Evolutionary conservation across 2,329 filamentous ascomycete species (phyloP).

Genomic region (Verticillium tricorpus): DNA sequence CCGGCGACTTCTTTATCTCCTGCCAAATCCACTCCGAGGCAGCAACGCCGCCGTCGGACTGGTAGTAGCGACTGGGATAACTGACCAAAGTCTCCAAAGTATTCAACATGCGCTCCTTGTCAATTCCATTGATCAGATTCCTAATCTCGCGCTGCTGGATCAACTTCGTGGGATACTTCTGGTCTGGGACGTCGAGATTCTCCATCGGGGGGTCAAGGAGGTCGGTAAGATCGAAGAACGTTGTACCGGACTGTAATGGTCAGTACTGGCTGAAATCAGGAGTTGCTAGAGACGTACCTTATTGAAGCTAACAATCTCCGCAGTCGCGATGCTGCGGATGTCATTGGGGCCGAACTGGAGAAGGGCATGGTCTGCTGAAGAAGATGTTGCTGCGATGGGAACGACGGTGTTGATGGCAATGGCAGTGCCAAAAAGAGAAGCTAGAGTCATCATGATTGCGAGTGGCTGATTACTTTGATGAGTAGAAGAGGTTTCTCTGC

Average conservation of each 20-base stretch:
- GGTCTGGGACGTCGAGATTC: background rate
- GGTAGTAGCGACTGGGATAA: slow-evolving; percentile 36
- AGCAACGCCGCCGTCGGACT: slow-evolving; percentile 31
- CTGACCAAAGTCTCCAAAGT: background rate
- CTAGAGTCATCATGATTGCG: no score
- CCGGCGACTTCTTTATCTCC: slow-evolving; percentile 29
- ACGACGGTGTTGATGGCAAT: background rate
- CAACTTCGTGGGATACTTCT: background rate
- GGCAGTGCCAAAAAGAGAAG: background rate
- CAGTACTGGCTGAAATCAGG: background rate
- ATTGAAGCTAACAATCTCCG: background rate
- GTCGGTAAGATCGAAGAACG: background rate
- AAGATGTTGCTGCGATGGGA: background rate
- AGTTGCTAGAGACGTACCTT: background rate
- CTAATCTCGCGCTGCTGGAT: background rate
- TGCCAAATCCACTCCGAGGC: slow-evolving; percentile 38
- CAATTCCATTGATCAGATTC: background rate
- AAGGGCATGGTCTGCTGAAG: background rate
- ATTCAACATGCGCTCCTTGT: background rate
- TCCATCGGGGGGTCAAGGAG: background rate
- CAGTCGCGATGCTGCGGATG: background rate
- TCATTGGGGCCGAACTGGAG: background rate
- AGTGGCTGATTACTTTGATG: no score
- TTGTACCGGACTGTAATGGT: background rate
- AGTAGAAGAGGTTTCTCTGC: no score